Evolutionary conservation across 306 rosid genomes (phyloP).

Genomic region (Lupinus albus): DNA sequence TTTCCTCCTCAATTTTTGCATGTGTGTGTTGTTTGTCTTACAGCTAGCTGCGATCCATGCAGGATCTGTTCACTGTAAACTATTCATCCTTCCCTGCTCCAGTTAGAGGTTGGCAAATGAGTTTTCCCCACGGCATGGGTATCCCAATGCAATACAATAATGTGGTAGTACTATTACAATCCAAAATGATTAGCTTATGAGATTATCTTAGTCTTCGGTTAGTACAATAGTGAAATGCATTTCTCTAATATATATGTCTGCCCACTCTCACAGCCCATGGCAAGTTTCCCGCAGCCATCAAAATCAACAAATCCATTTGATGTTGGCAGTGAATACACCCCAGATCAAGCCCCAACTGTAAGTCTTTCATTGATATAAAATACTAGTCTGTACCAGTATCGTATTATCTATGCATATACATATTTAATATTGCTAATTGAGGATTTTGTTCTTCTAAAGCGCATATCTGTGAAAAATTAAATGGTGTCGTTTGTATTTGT

Average conservation of each 20-base stretch:
- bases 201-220: constrained; percentile 38
- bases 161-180: constrained; percentile 56
- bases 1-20: constrained; percentile 22
- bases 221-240: constrained; percentile 25
- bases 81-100: constrained; percentile 63
- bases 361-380: constrained; percentile 40
- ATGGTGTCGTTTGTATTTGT: constrained; percentile 16
- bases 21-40: constrained; percentile 41
- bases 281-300: constrained; percentile 58
- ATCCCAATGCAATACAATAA: constrained; percentile 62
- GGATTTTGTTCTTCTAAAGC: constrained; percentile 5
- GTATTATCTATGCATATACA: constrained; percentile 12
- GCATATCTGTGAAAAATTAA: constrained; percentile 22
- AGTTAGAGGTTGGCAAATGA: constrained; percentile 78
- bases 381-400: constrained; percentile 17
- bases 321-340: constrained; percentile 53
- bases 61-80: constrained; percentile 72
- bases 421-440: neutral
- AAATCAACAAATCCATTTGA: constrained; percentile 86
- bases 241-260: constrained; percentile 41
- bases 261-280: constrained; percentile 62
- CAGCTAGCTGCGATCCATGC: constrained; percentile 44
- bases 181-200: constrained; percentile 35
- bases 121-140: constrained; percentile 71
- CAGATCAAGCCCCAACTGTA: constrained; percentile 64